These are phyloP conservation scores for Euphorbia tirucalli DNA, from an alignment of 345 rosid species.

Conservation along the genomic window DNA sequence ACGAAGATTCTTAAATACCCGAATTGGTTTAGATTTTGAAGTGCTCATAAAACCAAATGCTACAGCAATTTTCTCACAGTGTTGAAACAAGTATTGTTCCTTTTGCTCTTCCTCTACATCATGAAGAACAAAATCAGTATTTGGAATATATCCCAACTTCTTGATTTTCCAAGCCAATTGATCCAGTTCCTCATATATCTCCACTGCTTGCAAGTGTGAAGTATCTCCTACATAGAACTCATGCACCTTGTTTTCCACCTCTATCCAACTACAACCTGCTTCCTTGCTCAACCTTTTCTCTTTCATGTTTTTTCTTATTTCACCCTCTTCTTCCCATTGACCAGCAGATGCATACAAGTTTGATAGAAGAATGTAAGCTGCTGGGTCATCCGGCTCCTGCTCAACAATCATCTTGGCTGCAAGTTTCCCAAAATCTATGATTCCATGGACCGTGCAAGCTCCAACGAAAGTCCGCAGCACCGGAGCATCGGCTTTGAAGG, in stretches of 20 bases:
- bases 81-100: slow-evolving; percentile 60
- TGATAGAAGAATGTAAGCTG: slow-evolving; percentile 64
- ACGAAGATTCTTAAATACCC: slow-evolving; percentile 69
- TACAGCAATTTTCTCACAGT: slow-evolving; percentile 79
- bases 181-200: slow-evolving; percentile 49
- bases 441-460: slow-evolving; percentile 59
- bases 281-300: slow-evolving; percentile 55
- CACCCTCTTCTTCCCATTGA: slow-evolving; percentile 55
- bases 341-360: slow-evolving; percentile 69
- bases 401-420: slow-evolving; percentile 64
- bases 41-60: slow-evolving; percentile 66
- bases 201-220: slow-evolving; percentile 45
- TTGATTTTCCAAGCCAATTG: slow-evolving; percentile 43
- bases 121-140: slow-evolving; percentile 68
- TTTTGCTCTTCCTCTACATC: slow-evolving; percentile 61
- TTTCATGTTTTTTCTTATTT: slow-evolving; percentile 62
- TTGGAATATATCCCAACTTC: slow-evolving; percentile 59
- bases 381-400: slow-evolving; percentile 60
- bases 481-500: slow-evolving; percentile 45
- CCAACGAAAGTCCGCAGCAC: slow-evolving; percentile 78
- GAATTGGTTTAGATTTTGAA: slow-evolving; percentile 43
- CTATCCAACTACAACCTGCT: slow-evolving; percentile 84
- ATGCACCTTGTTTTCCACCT: slow-evolving; percentile 55
- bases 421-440: slow-evolving; percentile 51
- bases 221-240: slow-evolving; percentile 73